Evolutionary conservation across 2,329 filamentous ascomycete species (phyloP), one percentile per base, ranked within the genome.

Genomic region (Beauveria bassiana): DNA sequence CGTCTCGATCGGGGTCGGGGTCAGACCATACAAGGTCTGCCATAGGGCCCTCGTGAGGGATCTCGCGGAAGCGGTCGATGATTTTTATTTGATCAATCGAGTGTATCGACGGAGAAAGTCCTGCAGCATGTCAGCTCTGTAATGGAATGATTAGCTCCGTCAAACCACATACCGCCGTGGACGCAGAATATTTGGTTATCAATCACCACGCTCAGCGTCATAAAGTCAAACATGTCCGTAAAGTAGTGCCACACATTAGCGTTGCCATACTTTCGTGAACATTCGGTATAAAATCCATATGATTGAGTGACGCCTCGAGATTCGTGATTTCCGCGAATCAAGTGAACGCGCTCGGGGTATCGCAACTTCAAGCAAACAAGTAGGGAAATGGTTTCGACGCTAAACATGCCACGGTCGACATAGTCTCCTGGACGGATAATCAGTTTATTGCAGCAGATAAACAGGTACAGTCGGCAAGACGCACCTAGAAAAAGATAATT

Each of bases 101-200:
- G 76, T 99, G 95, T 72, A 99, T 98, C 34, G 89, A 93, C 1
- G 90, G 90, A 1, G 89, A 93, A 22, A 95, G 82, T 24, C 90
- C 88, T 89, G 65, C 9, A 24, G 7, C 20, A 56, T 9, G 43
- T 61, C 4, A 62, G 46, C 47, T 65, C 40, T 20, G 54, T 5
- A 14, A 14, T 3, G 26, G 1, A 34, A n/a, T 12, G 3, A 22
- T n/a, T 20, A 12, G 5, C 31, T 42, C 3, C 12, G 24, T 18
- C 5, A 4, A 38, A 38, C 6, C 42, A 2, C 72, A 75, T 75
- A 79, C 88, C 92, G 73, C 95, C 95, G 74, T 99, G 95, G 7
- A 99, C 95, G 75, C 95, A 99, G 75, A 99, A 96, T 73, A 99
- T 97, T 80, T 98, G 93, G 79, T 96, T 96, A 78, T 99, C 93